phyloP scores from a whole-genome alignment of 192 early-diverging fungal genomes.

The Umbelopsis vinacea region DNA sequence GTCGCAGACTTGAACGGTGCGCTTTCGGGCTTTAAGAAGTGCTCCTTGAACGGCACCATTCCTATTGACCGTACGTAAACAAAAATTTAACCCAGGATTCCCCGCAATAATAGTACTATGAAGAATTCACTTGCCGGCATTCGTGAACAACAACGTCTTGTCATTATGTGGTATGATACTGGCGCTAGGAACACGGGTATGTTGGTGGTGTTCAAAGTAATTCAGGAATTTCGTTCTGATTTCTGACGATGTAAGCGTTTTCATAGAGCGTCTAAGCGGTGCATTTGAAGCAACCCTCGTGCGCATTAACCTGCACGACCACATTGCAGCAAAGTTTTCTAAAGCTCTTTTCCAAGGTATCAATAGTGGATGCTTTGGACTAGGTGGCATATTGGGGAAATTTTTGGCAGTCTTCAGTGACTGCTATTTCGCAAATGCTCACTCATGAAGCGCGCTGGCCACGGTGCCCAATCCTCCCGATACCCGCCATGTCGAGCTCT shows the following conservation, averaged over 20 bases:
- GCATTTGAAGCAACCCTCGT: background rate
- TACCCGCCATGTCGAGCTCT: background rate
- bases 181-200: conserved; percentile 46
- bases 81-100: background rate
- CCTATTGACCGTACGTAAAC: conserved; percentile 28
- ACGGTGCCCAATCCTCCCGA: background rate
- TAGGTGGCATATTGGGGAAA: too few relatives aligned
- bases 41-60: conserved; percentile 64
- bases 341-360: background rate
- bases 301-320: conserved; percentile 9
- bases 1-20: conserved; percentile 54
- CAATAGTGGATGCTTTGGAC: background rate
- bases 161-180: conserved; percentile 62
- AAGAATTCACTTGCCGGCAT: conserved; percentile 46
- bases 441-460: background rate
- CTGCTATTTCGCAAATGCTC: background rate
- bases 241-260: conserved; percentile 45
- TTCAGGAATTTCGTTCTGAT: conserved; percentile 48
- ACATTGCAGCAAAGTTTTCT: background rate
- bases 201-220: conserved; percentile 50
- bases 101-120: background rate
- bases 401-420: background rate
- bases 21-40: conserved; percentile 52
- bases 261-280: background rate
- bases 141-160: conserved; percentile 60